Conservation (phyloP, 148 eudicot species). For the Linanthus parryae region DNA sequence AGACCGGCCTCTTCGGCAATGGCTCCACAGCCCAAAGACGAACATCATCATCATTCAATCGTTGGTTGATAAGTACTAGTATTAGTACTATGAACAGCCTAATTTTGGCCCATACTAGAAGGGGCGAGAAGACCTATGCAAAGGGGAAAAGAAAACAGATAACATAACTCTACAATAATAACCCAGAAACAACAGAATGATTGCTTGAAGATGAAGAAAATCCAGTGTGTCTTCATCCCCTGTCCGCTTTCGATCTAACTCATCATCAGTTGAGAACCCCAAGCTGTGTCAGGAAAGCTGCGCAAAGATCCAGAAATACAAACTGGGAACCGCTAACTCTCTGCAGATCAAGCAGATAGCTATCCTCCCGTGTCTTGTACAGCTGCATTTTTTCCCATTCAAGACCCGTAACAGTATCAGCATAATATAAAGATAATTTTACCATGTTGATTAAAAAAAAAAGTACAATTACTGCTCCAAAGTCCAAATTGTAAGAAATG, state of each 20-base stretch:
- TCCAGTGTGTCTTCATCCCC: neutral
- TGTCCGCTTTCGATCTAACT: neutral
- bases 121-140: neutral
- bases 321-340: constrained; percentile 39
- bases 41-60: no score
- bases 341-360: constrained; percentile 41
- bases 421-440: no score
- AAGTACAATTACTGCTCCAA: neutral
- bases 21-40: constrained; percentile 10
- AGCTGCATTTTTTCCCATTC: constrained; percentile 22
- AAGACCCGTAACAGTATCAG: no score
- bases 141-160: neutral
- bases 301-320: constrained; percentile 44
- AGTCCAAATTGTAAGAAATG: neutral
- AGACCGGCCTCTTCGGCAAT: constrained; percentile 14
- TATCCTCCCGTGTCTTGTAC: constrained; percentile 35
- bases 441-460: neutral
- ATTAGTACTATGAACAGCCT: neutral
- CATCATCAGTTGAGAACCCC: constrained; percentile 18
- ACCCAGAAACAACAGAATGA: neutral
- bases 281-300: constrained; percentile 30
- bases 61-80: no score
- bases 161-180: neutral
- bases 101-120: neutral
- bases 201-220: neutral